Conservation (phyloP, 2,329 filamentous ascomycete genomes). For the Colletotrichum theobromicola region DNA sequence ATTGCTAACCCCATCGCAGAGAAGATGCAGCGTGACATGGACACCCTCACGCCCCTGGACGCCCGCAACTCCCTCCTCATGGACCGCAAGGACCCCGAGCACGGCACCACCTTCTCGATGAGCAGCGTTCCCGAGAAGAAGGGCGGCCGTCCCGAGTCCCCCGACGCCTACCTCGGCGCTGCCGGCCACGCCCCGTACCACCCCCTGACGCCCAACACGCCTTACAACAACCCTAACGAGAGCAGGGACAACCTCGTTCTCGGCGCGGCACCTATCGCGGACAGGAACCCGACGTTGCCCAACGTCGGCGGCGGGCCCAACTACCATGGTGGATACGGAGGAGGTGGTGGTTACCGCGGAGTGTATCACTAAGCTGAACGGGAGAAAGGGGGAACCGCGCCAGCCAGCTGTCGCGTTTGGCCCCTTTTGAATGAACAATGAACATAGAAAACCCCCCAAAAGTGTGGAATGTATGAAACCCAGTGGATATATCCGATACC, state of each 20-base stretch:
- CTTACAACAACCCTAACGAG: constrained; percentile 29
- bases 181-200: constrained; percentile 31
- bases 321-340: constrained; percentile 13
- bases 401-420: neutral
- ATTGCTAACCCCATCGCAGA: constrained; percentile 54
- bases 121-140: constrained; percentile 36
- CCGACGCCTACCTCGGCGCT: constrained; percentile 35
- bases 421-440: constrained; percentile 6
- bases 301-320: constrained; percentile 14
- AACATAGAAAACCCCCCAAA: constrained; percentile 6
- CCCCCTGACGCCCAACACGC: constrained; percentile 40
- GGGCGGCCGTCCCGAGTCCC: constrained; percentile 31
- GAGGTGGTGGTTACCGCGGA: constrained; percentile 17
- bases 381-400: neutral
- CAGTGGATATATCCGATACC: neutral
- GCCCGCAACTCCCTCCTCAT: constrained; percentile 86
- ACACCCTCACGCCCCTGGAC: constrained; percentile 85
- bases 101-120: constrained; percentile 47
- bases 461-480: constrained; percentile 20
- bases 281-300: constrained; percentile 39
- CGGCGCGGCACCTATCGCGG: constrained; percentile 43
- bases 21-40: constrained; percentile 77
- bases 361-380: constrained; percentile 11
- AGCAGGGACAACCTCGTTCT: constrained; percentile 43
- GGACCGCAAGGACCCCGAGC: constrained; percentile 48